A percentile compares a stretch with the other conserved stretches of the same genome.
phyloP scores from a whole-genome alignment of 1,284 basidiomycete species.

The Microbotryum scabiosae region DNA sequence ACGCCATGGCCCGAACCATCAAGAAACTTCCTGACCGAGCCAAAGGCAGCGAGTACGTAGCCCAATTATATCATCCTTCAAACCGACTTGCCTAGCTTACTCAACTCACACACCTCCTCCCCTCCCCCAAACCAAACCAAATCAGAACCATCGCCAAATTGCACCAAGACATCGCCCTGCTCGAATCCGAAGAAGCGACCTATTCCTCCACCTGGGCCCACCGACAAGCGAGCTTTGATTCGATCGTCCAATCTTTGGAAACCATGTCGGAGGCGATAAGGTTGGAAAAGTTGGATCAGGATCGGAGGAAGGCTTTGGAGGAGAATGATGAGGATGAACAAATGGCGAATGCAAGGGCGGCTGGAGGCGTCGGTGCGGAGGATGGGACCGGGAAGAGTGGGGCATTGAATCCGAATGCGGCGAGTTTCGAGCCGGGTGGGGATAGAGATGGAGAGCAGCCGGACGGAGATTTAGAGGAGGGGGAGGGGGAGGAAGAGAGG shows the following conservation, averaged over 20 bases:
- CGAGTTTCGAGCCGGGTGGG: too few species aligned
- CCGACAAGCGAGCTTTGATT: constrained; percentile 27
- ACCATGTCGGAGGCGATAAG: constrained; percentile 28
- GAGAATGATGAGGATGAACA: too few species aligned
- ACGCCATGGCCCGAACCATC: constrained; percentile 23
- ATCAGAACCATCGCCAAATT: constrained; percentile 26
- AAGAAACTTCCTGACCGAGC: constrained; percentile 17
- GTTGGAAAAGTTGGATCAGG: constrained; percentile 1
- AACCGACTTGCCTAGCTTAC: background rate
- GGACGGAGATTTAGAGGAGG: too few species aligned
- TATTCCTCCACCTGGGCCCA: constrained; percentile 29
- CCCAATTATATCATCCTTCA: background rate
- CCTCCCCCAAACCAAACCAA: background rate
- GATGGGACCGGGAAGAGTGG: too few species aligned
- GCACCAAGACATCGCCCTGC: constrained; percentile 18
- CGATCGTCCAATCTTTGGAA: constrained; percentile 28
- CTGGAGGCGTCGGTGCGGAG: too few species aligned
- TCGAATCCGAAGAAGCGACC: constrained; percentile 21
- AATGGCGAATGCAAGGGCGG: too few species aligned
- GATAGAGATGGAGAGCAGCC: too few species aligned
- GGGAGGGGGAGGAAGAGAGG: too few species aligned
- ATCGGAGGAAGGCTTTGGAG: too few species aligned
- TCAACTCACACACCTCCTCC: background rate
- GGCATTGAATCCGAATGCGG: too few species aligned
- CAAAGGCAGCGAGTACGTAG: constrained; percentile 24